Conservation (phyloP, 345 rosid species). For the Sapria himalayana region DNA sequence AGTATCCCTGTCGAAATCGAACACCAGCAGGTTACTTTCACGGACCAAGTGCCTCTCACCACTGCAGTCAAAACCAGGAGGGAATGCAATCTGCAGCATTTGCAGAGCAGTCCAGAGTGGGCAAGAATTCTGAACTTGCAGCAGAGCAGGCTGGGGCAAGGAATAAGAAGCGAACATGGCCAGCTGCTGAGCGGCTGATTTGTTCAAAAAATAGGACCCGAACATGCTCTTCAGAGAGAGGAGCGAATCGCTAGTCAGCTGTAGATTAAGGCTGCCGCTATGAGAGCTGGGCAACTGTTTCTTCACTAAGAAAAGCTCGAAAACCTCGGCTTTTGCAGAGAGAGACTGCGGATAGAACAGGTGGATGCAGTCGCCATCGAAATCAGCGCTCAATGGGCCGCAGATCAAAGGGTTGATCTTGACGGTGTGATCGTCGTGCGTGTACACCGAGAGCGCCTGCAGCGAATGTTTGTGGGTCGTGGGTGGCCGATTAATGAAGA, state of each 20-base stretch:
- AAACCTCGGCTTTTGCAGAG: conserved; percentile 81
- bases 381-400: conserved; percentile 86
- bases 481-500: conserved; percentile 86
- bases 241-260: conserved; percentile 50
- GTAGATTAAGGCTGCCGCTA: conserved; percentile 58
- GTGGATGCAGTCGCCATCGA: conserved; percentile 94
- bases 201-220: conserved; percentile 25
- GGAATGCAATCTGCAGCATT: conserved; percentile 52
- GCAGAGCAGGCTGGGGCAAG: conserved; percentile 52
- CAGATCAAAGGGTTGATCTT: conserved; percentile 89
- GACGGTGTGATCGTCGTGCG: conserved; percentile 83
- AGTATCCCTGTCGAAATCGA: conserved; percentile 27
- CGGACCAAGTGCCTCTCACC: conserved; percentile 36
- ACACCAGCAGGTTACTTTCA: conserved; percentile 31
- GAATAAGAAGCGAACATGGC: conserved; percentile 45
- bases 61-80: conserved; percentile 31
- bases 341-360: conserved; percentile 82
- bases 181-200: conserved; percentile 41
- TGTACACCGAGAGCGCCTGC: conserved; percentile 77
- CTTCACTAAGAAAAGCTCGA: conserved; percentile 82
- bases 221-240: conserved; percentile 50
- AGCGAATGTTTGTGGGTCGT: conserved; percentile 88
- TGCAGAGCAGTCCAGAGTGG: conserved; percentile 60
- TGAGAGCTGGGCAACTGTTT: conserved; percentile 91
- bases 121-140: conserved; percentile 21